Conservation (phyloP, 345 rosid genomes). For the Aquilaria yunnanensis region DNA sequence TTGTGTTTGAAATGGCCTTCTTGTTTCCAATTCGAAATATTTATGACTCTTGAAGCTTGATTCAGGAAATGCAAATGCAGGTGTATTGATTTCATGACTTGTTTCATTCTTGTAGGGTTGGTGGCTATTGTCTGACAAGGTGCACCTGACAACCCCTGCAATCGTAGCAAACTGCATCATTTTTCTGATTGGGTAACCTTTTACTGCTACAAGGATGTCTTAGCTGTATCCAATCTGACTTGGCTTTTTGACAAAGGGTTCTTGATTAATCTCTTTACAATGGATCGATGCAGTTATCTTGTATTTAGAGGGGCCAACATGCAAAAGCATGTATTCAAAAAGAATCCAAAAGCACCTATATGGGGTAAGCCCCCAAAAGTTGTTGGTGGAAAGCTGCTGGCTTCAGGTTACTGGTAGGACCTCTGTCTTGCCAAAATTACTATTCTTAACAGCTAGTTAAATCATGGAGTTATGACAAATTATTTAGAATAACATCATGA, state of each 20-base stretch:
- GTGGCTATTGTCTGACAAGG: constrained; percentile 87
- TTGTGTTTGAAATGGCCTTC: no score
- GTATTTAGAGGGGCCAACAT: constrained; percentile 92
- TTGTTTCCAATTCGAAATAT: neutral
- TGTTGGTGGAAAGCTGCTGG: constrained; percentile 82
- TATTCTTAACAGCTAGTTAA: no score
- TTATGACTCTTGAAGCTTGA: neutral
- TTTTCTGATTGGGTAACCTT: constrained; percentile 71
- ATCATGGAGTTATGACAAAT: no score
- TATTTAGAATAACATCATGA: no score
- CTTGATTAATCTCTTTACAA: neutral
- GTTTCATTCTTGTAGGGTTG: constrained; percentile 51
- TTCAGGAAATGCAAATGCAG: neutral
- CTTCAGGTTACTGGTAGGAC: constrained; percentile 86
- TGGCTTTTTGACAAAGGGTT: neutral
- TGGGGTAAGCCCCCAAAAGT: constrained; percentile 91
- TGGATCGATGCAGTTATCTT: constrained; percentile 45
- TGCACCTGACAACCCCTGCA: constrained; percentile 53
- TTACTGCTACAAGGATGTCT: constrained; percentile 2
- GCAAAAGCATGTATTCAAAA: constrained; percentile 87
- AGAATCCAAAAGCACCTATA: constrained; percentile 67
- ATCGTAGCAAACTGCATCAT: constrained; percentile 50
- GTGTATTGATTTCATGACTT: constrained; percentile 4
- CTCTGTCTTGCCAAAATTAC: no score
- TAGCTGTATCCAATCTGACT: neutral